These are phyloP conservation scores for Globisporangium takayamanum DNA, from an alignment of 352 stramenopile species.

Conservation along the genomic window DNA sequence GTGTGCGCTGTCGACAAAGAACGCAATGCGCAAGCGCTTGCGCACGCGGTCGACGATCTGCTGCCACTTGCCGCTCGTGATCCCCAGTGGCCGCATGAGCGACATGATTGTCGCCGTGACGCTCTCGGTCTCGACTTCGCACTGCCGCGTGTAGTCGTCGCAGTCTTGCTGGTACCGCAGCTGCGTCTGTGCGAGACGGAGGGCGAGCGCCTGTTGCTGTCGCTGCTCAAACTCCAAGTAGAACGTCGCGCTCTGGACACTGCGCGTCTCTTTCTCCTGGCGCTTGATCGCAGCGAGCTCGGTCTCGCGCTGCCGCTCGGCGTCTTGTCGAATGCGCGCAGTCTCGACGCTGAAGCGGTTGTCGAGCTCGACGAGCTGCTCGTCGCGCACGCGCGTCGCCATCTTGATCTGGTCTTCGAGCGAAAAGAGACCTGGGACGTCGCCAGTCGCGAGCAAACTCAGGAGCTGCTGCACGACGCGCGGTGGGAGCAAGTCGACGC, in stretches of 20 bases:
- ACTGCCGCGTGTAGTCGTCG: slow-evolving; percentile 45
- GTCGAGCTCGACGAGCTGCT: slow-evolving; percentile 51
- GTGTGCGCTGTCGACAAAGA: slow-evolving; percentile 30
- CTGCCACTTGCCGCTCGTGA: slow-evolving; percentile 67
- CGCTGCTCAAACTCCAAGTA: slow-evolving; percentile 36
- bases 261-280: slow-evolving; percentile 28
- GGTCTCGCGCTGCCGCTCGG: slow-evolving; percentile 23
- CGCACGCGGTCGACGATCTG: slow-evolving; percentile 51
- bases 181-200: slow-evolving; percentile 27
- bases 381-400: slow-evolving; percentile 50
- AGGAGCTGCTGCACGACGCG: slow-evolving; percentile 37
- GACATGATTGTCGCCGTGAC: slow-evolving; percentile 71
- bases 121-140: slow-evolving; percentile 68
- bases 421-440: slow-evolving; percentile 50
- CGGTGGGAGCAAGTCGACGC: slow-evolving; percentile 29
- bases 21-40: slow-evolving; percentile 38
- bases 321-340: slow-evolving; percentile 24
- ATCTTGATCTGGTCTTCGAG: slow-evolving; percentile 65
- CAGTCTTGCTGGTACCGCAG: slow-evolving; percentile 55
- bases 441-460: slow-evolving; percentile 41
- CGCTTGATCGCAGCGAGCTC: slow-evolving; percentile 18
- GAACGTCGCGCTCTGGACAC: slow-evolving; percentile 11
- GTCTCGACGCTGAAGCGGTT: slow-evolving; percentile 23
- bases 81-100: slow-evolving; percentile 56
- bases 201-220: slow-evolving; percentile 21